Evolutionary conservation across 148 eudicot genomes (phyloP).

Genomic region (Limonium bicolor): DNA sequence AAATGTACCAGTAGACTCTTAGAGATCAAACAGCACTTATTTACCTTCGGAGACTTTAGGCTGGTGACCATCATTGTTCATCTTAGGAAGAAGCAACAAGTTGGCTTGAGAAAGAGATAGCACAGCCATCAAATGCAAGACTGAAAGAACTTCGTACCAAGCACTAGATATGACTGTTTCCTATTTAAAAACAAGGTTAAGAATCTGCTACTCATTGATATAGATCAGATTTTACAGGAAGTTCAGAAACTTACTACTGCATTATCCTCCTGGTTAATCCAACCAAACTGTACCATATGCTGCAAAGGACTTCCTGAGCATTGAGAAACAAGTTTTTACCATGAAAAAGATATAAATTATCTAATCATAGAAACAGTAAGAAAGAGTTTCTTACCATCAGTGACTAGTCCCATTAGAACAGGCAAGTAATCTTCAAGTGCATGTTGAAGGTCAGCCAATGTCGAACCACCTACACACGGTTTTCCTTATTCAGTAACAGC

Average conservation of each 20-base stretch:
- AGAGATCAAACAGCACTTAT: conserved; percentile 5
- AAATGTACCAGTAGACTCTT: no score
- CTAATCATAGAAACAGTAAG: not conserved
- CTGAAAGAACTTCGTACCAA: conserved; percentile 94
- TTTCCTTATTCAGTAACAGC: conserved; percentile 4
- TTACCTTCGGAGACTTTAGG: conserved; percentile 94
- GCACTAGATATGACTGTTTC: conserved; percentile 77
- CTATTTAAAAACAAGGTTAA: conserved; percentile 22
- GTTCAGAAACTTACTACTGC: conserved; percentile 67
- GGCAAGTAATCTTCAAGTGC: conserved; percentile 93
- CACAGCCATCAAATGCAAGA: conserved; percentile 90
- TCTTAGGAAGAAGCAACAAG: conserved; percentile 84
- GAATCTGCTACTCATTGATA: not conserved
- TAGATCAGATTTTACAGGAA: no score
- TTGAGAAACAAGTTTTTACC: not conserved
- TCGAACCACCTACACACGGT: conserved; percentile 66
- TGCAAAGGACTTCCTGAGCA: conserved; percentile 78
- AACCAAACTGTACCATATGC: conserved; percentile 69
- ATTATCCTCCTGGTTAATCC: conserved; percentile 96
- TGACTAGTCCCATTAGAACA: conserved; percentile 81
- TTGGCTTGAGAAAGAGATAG: conserved; percentile 79
- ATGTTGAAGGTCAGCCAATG: conserved; percentile 83
- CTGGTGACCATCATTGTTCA: conserved; percentile 76
- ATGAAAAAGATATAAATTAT: not conserved
- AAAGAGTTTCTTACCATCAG: conserved; percentile 61